Base-by-base conservation (phyloP, 768 basidiomycete species). In the Hypsizygus marmoreus region DNA sequence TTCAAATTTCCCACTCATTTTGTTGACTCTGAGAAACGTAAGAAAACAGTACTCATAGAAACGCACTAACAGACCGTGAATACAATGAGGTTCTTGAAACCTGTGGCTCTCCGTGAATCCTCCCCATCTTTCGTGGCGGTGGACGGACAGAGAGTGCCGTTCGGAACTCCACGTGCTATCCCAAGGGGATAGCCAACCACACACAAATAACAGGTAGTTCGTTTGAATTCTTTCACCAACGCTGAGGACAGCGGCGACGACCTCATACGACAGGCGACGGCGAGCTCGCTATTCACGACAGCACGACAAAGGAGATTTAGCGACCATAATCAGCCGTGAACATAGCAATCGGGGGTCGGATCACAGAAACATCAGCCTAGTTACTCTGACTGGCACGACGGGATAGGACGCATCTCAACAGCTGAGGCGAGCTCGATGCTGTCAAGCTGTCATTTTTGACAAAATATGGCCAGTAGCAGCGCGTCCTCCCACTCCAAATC, bases 401-500 rank as follows among this genome's bases (percentile, higher is more conserved):
- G n/a, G 19, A 19, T 12, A 2, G 16, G 6, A 43, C 31, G 8
- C 17, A 22, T 10, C 30, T 10, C 42, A 13, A 14, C 19, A 20
- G 11, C 32, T 35, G n/a, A n/a, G n/a, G n/a, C n/a, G n/a, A 30
- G 29, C 26, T 38, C 42, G 23, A 45, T 50, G 48, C 45, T 19
- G 38, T 12, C 11, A 29, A 14, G 43, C 38, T 29, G 26, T 31
- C 34, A 24, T 25, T 40, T 19, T 19, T 40, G 43, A 40, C 30
- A 50, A 23, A 54, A 38, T 32, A 67, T 66, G 64, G 57, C 65
- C 52, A 59, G 48, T 54, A 55, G 51, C 45, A 56, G 52, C 53
- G 55, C 61, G 45, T 57, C 58, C 30, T 39, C 57, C 29, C 50
- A 34, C 36, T 46, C 43, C 30, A 62, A 54, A 37, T 48, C 56